Evolutionary conservation across 345 rosid species (phyloP).

Genomic region (Cardiospermum halicacabum): DNA sequence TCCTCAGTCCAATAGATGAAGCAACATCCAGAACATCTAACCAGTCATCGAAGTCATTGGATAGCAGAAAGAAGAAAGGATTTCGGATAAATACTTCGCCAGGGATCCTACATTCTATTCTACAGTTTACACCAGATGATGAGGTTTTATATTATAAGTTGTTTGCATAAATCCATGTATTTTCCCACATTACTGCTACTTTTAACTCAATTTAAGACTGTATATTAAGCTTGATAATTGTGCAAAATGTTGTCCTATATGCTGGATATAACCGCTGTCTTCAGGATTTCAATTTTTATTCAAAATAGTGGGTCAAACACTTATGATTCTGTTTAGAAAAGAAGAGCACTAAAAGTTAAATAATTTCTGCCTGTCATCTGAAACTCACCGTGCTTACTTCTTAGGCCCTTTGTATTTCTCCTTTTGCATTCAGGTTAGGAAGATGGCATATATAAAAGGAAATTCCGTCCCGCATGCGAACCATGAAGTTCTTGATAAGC

Average conservation of each 20-base stretch:
- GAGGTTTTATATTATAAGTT: slow-evolving; percentile 44
- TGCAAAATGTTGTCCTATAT: neutral
- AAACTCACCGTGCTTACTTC: neutral
- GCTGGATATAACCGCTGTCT: neutral
- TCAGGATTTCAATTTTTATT: neutral
- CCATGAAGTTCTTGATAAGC: slow-evolving; percentile 66
- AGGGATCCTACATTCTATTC: slow-evolving; percentile 47
- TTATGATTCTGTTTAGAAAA: neutral
- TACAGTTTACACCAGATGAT: slow-evolving; percentile 78
- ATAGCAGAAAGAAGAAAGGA: slow-evolving; percentile 49
- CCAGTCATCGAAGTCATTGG: slow-evolving; percentile 33
- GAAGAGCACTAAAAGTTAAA: neutral
- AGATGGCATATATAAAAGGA: slow-evolving; percentile 66
- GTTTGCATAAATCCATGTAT: slow-evolving; percentile 1
- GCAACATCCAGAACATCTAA: slow-evolving; percentile 28
- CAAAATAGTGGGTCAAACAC: neutral
- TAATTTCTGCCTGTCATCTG: slow-evolving; percentile 7
- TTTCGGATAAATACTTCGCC: slow-evolving; percentile 62
- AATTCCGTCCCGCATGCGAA: slow-evolving; percentile 76
- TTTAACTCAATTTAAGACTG: slow-evolving; percentile 8
- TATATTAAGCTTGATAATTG: neutral
- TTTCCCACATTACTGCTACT: neutral
- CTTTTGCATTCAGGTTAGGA: slow-evolving; percentile 59
- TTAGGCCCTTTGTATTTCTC: slow-evolving; percentile 9
- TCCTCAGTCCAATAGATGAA: slow-evolving; percentile 48